Evolutionary conservation across 345 rosid species (phyloP), one percentile per base, ranked within the genome.

Genomic region (Gossypium rotundifolium): DNA sequence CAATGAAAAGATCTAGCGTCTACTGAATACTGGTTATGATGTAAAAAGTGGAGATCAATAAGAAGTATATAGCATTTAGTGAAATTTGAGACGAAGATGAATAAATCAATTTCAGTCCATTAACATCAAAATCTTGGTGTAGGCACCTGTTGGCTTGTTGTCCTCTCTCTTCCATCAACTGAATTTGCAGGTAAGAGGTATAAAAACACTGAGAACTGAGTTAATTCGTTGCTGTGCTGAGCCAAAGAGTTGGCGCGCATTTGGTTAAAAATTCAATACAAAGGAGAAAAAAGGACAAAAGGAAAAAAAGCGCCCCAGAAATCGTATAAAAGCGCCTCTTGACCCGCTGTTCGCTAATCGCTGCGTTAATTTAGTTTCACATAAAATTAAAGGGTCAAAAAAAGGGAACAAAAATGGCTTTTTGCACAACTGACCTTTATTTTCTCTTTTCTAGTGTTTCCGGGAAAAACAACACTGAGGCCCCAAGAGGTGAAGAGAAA

Each of bases 271-370:
- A 2, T n/a, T 33, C 7, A n/a, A 18, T n/a, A 6, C 18, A 11
- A 13, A 11, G 2, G n/a, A 13, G 18, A 22, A 17, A 25, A 20
- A 12, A 4, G 3, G 11, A 52, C 22, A 16, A 10, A 14, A 12
- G 18, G 14, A 53, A 38, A 54, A 11, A 9, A 38, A 54, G n/a
- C 11, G 17, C 9, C 16, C 52, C 51, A 2, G 13, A 20, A 23
- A 44, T 8, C 9, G n/a, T 3, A 40, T 9, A 12, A 57, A 40
- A 48, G 57, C 29, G 42, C 61, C 70, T 49, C 76, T 51, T 63
- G 76, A 74, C 71, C 71, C 61, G 70, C 61, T 18, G 67, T 18
- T 4, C 59, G 55, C 70, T 12, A 63, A 38, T 73, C 4, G 54
- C 23, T 73, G 65, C 75, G 29, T 27, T 73, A 72, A 72, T 20